phyloP scores from a whole-genome alignment of 2,329 filamentous ascomycete species.

The Aspergillus eucalypticola region DNA sequence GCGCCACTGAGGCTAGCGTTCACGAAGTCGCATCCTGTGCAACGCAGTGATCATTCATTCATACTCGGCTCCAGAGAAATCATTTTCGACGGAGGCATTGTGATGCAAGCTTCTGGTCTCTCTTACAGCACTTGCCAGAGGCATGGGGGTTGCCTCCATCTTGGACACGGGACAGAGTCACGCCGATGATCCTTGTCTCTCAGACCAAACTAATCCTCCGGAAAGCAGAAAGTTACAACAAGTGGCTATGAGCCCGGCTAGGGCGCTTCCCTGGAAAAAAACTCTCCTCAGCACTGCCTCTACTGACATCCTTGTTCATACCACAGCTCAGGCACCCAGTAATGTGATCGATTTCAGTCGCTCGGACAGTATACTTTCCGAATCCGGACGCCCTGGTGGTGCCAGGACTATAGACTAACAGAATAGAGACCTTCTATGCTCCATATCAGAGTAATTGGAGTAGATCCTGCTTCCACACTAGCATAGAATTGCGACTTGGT shows the following conservation, averaged over 20 bases:
- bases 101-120: neutral
- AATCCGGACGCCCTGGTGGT: neutral
- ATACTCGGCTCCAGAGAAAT: neutral
- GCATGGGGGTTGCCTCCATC: neutral
- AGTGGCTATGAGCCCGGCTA: neutral
- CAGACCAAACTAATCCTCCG: neutral
- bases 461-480: neutral
- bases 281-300: neutral
- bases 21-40: neutral
- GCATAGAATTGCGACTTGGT: too few species aligned
- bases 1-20: neutral
- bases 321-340: neutral
- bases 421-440: neutral
- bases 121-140: neutral
- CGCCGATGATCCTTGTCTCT: neutral
- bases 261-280: neutral
- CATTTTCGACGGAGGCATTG: neutral
- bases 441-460: neutral
- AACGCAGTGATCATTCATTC: neutral
- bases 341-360: neutral
- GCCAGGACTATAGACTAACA: neutral
- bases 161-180: neutral
- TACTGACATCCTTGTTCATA: neutral
- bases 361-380: neutral
- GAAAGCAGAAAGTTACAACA: neutral